Evolutionary conservation across 345 rosid genomes (phyloP).

Genomic region (Acer negundo): DNA sequence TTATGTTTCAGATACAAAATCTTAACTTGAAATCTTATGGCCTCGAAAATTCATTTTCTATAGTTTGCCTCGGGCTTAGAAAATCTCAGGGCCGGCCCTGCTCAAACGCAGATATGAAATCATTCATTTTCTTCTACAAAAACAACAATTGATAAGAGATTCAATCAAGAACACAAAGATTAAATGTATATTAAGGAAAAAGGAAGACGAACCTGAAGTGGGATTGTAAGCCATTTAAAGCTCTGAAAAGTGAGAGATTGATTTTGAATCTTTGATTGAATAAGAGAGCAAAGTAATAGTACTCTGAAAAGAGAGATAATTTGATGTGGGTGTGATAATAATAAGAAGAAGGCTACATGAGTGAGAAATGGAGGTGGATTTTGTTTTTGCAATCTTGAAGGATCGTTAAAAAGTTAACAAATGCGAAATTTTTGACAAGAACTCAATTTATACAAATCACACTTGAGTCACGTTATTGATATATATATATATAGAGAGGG

Average conservation of each 20-base stretch:
- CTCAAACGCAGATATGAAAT: no score
- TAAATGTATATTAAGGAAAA: background rate
- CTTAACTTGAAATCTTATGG: no score
- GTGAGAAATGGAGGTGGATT: background rate
- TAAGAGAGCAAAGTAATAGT: conserved; percentile 1
- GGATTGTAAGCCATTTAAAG: conserved; percentile 45
- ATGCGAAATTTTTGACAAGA: background rate
- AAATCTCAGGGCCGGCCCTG: no score
- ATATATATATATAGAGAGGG: no score
- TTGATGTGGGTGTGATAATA: conserved; percentile 17
- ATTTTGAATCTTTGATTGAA: conserved; percentile 19
- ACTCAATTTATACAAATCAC: no score
- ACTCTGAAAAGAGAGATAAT: conserved; percentile 9
- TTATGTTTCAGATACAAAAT: no score
- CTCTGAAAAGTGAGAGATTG: conserved; percentile 2
- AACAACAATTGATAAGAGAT: conserved; percentile 5
- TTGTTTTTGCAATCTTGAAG: background rate
- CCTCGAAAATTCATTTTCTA: no score
- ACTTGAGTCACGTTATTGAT: no score
- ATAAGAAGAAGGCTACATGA: conserved; percentile 19
- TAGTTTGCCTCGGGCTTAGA: no score
- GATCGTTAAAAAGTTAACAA: background rate
- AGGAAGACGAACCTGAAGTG: conserved; percentile 37
- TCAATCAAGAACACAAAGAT: conserved; percentile 16
- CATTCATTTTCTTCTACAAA: background rate